Evolutionary conservation across 2,329 filamentous ascomycete species (phyloP).

Genomic region (Chalaropsis ovoidea): DNA sequence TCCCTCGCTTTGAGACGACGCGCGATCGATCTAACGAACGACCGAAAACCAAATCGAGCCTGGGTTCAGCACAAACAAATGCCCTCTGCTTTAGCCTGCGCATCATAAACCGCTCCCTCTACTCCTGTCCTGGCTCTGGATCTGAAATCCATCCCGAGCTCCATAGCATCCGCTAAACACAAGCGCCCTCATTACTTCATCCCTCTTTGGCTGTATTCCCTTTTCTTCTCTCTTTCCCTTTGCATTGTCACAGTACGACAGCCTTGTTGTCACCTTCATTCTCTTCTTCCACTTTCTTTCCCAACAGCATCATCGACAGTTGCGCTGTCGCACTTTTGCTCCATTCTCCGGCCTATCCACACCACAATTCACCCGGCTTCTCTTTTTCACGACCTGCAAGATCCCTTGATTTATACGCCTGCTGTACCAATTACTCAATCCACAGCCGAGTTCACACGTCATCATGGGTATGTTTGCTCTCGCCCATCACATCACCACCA

Average conservation of each 20-base stretch:
- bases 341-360: neutral
- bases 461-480: slow-evolving; percentile 19
- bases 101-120: neutral
- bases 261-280: neutral
- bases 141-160: slow-evolving; percentile 5
- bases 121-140: neutral
- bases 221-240: neutral
- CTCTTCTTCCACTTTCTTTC: neutral
- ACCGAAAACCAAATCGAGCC: no score
- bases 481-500: neutral
- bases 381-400: neutral
- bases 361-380: neutral
- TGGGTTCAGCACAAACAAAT: neutral
- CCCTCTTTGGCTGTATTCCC: slow-evolving; percentile 5
- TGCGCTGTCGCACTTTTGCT: neutral
- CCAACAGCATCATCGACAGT: neutral
- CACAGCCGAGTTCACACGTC: neutral
- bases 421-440: neutral
- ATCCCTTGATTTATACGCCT: neutral
- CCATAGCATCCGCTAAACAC: slow-evolving; percentile 9
- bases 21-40: neutral
- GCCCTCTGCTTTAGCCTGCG: neutral
- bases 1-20: neutral
- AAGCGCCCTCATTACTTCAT: neutral
- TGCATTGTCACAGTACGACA: neutral